Base-by-base conservation (phyloP, 139 green algal species). In the Tetradesmus obliquus region DNA sequence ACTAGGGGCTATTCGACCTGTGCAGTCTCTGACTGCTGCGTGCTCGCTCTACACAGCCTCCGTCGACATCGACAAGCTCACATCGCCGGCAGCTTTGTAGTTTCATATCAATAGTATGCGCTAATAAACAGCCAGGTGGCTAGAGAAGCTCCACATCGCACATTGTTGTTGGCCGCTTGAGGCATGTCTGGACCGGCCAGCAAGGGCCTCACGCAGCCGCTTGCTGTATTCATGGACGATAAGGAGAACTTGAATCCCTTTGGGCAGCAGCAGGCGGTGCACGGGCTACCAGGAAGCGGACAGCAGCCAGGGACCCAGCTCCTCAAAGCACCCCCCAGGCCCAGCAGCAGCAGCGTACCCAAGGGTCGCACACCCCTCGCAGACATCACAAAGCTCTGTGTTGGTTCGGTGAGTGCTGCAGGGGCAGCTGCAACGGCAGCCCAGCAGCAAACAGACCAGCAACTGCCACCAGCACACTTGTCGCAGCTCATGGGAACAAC, bases 311-410 rank as follows among this genome's bases (percentile, higher is more conserved):
- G 20, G 17, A 12, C 51, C 32, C 80, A 85, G 80, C 51, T 58
- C 22, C 45, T 57, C 51, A 90, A 57, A 84, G 69, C 86, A 83
- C 13, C 86, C 45, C 13, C 76, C 82, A 69, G 82, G 8, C 58
- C n/a, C 55, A 76, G 66, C 66, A 76, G 24, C 51, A 72, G 58
- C 51, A 72, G 58, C 55, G 58, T 88, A 22, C 15, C 17, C 32
- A 90, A 83, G 57, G 86, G 86, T 1, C n/a, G 86, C 5, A 90
- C 69, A 8, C 86, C 86, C 3, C 86, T 90, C 5, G 55, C 86
- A 83, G 86, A 90, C 53, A 90, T 90, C 69, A 90, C 86, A 19
- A 71, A 57, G 60, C 20, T 90, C 5, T 90, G 86, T 45, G 7
- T 90, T 76, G 66, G 66, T 24, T 13, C 66, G 15, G 66, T 76